Percentiles rank a stretch among this genome's conserved stretches.
Evolutionary conservation across 2,329 filamentous ascomycete genomes (phyloP).

Genomic region (Botrytis squamosa): DNA sequence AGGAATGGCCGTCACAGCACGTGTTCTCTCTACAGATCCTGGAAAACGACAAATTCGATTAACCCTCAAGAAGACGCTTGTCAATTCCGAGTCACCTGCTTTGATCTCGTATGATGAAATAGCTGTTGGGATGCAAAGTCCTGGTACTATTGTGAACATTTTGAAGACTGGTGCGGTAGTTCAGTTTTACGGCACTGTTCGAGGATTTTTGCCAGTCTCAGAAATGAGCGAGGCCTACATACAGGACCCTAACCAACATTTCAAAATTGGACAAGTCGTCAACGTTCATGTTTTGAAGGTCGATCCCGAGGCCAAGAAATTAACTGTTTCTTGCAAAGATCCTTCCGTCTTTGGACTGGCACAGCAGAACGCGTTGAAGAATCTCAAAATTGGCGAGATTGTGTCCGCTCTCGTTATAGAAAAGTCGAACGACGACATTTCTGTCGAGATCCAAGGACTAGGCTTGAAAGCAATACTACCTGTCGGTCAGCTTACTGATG

Average conservation of each 20-base stretch:
- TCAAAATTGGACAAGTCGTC: conserved; percentile 85
- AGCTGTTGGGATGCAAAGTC: conserved; percentile 70
- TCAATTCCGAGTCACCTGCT: conserved; percentile 82
- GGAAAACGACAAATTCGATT: conserved; percentile 77
- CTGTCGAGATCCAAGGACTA: conserved; percentile 71
- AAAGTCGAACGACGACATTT: conserved; percentile 73
- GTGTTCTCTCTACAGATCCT: conserved; percentile 77
- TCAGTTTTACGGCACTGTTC: conserved; percentile 83
- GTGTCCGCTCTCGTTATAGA: conserved; percentile 79
- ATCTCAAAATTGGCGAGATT: conserved; percentile 69
- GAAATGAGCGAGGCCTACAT: conserved; percentile 99
- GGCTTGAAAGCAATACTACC: conserved; percentile 77
- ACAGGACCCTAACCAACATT: conserved; percentile 83
- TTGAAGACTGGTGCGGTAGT: conserved; percentile 78
- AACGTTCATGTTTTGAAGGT: conserved; percentile 85
- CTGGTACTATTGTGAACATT: conserved; percentile 84
- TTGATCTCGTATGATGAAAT: conserved; percentile 78
- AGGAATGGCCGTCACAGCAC: conserved; percentile 77
- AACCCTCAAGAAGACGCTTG: conserved; percentile 89
- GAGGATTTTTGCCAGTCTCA: conserved; percentile 84
- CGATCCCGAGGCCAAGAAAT: conserved; percentile 65
- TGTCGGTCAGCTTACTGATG: conserved; percentile 79
- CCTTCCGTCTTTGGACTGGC: conserved; percentile 72
- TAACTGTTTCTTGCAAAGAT: conserved; percentile 93
- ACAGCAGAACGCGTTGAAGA: conserved; percentile 73